A percentile compares a stretch with the other conserved stretches of the same genome.
These are phyloP conservation scores for Pichia exigua DNA, from an alignment of 805 yeast genomes.

Conservation along the genomic window DNA sequence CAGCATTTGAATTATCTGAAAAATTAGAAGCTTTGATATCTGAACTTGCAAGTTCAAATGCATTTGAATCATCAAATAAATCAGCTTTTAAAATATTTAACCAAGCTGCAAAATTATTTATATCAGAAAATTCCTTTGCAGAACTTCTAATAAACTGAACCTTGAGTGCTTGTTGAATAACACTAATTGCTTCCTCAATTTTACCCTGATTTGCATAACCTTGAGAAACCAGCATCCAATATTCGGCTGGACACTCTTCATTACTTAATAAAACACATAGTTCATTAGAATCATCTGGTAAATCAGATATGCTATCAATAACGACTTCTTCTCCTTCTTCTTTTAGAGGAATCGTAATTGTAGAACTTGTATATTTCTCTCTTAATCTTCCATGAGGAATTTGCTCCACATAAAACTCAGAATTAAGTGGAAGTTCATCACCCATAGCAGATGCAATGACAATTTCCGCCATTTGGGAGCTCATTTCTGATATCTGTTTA, in stretches of 20 bases:
- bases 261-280: slow-evolving; percentile 69
- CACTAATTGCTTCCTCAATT: slow-evolving; percentile 53
- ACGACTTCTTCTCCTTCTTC: slow-evolving; percentile 80
- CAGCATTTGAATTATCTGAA: slow-evolving; percentile 26
- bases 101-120: slow-evolving; percentile 70
- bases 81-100: slow-evolving; percentile 44
- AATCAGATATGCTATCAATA: slow-evolving; percentile 69
- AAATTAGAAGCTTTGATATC: slow-evolving; percentile 30
- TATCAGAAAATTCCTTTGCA: slow-evolving; percentile 37
- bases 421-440: slow-evolving; percentile 19
- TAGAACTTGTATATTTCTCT: slow-evolving; percentile 20
- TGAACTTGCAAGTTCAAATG: slow-evolving; percentile 23
- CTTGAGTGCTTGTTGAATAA: slow-evolving; percentile 53
- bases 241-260: slow-evolving; percentile 67
- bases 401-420: slow-evolving; percentile 20
- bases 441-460: neutral
- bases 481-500: neutral
- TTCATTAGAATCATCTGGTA: slow-evolving; percentile 87
- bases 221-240: slow-evolving; percentile 78
- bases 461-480: neutral
- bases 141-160: slow-evolving; percentile 23
- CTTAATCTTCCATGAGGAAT: slow-evolving; percentile 15
- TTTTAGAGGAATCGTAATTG: slow-evolving; percentile 54
- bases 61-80: slow-evolving; percentile 13
- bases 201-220: slow-evolving; percentile 65